A percentile compares a stretch with the other conserved stretches of the same genome.
Evolutionary conservation across 106 monocot species (phyloP).

Genomic region (Dioscorea alata): DNA sequence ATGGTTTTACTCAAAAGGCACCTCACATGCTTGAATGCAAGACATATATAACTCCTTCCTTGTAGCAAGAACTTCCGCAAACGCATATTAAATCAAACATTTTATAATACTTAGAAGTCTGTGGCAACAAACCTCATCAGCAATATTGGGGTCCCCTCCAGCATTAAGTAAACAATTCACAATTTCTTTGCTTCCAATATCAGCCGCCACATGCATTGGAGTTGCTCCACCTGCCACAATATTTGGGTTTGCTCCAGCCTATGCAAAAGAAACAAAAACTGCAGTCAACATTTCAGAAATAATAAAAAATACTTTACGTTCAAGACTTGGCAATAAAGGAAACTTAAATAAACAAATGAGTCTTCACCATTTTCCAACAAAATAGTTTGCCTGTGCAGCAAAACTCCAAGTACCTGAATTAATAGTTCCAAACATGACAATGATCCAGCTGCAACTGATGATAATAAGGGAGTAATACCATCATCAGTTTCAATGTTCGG

Average conservation of each 20-base stretch:
- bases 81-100: too few relatives aligned
- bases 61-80: too few relatives aligned
- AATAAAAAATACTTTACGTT: too few relatives aligned
- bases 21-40: too few relatives aligned
- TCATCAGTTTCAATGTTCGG: slow-evolving; percentile 93
- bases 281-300: too few relatives aligned
- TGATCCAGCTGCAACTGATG: slow-evolving; percentile 91
- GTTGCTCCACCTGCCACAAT: slow-evolving; percentile 77
- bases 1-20: too few relatives aligned
- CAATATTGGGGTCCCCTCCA: slow-evolving; percentile 67
- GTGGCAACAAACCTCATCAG: slow-evolving; percentile 55
- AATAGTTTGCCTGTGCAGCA: not conserved
- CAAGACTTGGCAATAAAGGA: too few relatives aligned
- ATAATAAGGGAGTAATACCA: slow-evolving; percentile 71
- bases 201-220: slow-evolving; percentile 87
- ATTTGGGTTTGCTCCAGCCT: slow-evolving; percentile 88
- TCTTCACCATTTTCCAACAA: too few relatives aligned
- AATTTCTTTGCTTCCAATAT: slow-evolving; percentile 61
- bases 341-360: too few relatives aligned
- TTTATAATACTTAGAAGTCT: too few relatives aligned
- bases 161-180: slow-evolving; percentile 72
- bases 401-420: slow-evolving; percentile 45
- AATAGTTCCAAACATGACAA: slow-evolving; percentile 72
- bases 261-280: slow-evolving; percentile 1
- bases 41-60: too few relatives aligned